Base-by-base conservation (phyloP, 352 stramenopile species). In the Phytophthora ramorum region DNA sequence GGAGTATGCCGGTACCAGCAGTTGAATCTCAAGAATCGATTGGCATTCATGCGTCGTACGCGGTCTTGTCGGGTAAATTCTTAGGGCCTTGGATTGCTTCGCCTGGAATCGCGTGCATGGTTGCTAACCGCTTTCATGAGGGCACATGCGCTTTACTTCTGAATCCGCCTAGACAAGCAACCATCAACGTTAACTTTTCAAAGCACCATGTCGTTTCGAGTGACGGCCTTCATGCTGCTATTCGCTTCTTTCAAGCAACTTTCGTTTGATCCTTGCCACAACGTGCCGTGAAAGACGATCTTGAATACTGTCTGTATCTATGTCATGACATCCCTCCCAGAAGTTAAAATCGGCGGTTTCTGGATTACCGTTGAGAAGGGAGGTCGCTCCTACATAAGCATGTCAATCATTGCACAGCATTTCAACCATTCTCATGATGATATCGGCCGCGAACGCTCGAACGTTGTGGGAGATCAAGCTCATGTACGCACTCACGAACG, bases 401-500 rank as follows among this genome's bases (percentile, higher is more conserved):
- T 40, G 32, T 38, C 24, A 22, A 22, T 41, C 38, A 26, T 58
- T 49, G 22, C 38, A 59, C 32, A 58, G 12, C 20, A 38, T 40
- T 55, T 40, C 26, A 32, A 32, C 26, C 26, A 8, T 32, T 32
- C 7, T 26, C 54, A 51, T 7, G 17, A 61, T 53, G 54, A 35
- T 24, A 24, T 24, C 53, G 19, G 20, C 19, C 8, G 13, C 17
- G 14, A 22, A 8, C 26, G 46, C 26, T 30, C 26, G 28, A 7
- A 2, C 28, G 22, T 44, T 78, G 48, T 80, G 77, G 76, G 72
- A 85, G 38, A 73, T 82, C 61, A 94, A 92, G 69, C 63, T 73
- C 66, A 83, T 91, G 80, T 92, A 92, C 69, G 73, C 72, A 35
- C 49, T 92, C 45, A 86, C 28, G 28, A 34, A 34, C 7, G 28